phyloP scores from a whole-genome alignment of 208 protist species.

The Leishmania aethiopica region DNA sequence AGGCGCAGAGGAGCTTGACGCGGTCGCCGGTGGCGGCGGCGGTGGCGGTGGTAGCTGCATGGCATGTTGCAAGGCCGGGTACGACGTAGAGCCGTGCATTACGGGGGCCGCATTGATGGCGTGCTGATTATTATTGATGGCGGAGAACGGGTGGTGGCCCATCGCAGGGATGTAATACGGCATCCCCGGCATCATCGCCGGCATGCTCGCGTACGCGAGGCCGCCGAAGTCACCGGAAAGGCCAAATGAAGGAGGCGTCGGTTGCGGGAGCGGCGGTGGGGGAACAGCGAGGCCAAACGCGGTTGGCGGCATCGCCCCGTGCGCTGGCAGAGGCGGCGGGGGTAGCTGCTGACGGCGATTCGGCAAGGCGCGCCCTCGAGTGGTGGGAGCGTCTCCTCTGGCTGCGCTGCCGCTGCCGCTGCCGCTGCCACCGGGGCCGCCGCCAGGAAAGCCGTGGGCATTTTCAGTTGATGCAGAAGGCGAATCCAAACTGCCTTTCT shows the following conservation, averaged over 20 bases:
- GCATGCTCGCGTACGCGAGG: slow-evolving; percentile 15
- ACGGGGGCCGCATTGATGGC: slow-evolving; percentile 35
- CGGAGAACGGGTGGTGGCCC: slow-evolving; percentile 41
- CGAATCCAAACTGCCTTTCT: slow-evolving; percentile 8
- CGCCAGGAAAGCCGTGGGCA: neutral
- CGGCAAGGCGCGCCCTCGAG: slow-evolving; percentile 17
- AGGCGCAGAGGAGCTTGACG: neutral
- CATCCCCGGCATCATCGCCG: slow-evolving; percentile 20
- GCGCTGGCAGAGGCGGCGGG: slow-evolving; percentile 15
- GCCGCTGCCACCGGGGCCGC: slow-evolving; percentile 3
- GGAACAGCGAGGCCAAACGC: slow-evolving; percentile 13
- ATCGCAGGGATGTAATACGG: slow-evolving; percentile 33
- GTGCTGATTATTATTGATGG: slow-evolving; percentile 43
- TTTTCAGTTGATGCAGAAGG: neutral
- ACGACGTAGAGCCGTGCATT: slow-evolving; percentile 19
- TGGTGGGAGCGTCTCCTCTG: neutral
- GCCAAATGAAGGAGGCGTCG: slow-evolving; percentile 9
- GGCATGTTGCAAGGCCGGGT: slow-evolving; percentile 1
- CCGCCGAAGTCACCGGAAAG: slow-evolving; percentile 18
- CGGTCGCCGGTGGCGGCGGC: neutral
- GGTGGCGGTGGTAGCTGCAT: slow-evolving; percentile 2
- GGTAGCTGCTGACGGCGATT: slow-evolving; percentile 3
- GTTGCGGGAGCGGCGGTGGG: neutral
- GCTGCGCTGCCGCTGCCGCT: neutral
- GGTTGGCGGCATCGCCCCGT: slow-evolving; percentile 14